A percentile compares a stretch with the other conserved stretches of the same genome.
phyloP scores from a whole-genome alignment of 257 asterid genomes.

The Solanum pinnatisectum region DNA sequence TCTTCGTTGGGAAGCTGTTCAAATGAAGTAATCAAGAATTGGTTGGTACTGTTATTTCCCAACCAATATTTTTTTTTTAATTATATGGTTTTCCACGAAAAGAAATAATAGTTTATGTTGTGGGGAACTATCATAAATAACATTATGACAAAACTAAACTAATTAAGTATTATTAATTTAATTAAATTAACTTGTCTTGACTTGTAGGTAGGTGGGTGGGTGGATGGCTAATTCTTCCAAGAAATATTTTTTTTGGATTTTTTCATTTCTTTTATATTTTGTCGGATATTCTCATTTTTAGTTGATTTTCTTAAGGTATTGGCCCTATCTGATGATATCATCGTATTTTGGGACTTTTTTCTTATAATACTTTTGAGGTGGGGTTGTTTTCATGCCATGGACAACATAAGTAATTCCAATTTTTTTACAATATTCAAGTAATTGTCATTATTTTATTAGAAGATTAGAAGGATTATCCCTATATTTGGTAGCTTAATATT shows the following conservation, averaged over 20 bases:
- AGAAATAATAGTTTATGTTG: not conserved
- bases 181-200: not conserved
- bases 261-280: not conserved
- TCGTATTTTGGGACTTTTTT: not conserved
- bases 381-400: not conserved
- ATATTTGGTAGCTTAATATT: not conserved
- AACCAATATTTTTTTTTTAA: not conserved
- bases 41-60: not conserved
- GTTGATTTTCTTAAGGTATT: not conserved
- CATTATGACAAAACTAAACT: constrained; percentile 4
- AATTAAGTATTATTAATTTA: not conserved
- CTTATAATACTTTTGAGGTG: not conserved
- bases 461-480: not conserved
- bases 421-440: not conserved
- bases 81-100: not conserved
- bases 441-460: not conserved
- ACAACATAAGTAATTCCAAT: not conserved
- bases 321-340: not conserved
- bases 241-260: not conserved
- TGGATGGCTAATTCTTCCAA: constrained; percentile 7
- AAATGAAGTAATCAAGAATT: not conserved
- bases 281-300: not conserved
- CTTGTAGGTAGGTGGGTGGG: not conserved
- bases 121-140: not conserved
- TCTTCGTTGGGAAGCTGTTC: constrained; percentile 1